phyloP scores from a whole-genome alignment of 2,329 filamentous ascomycete genomes.

The Elsinoe arachidis region DNA sequence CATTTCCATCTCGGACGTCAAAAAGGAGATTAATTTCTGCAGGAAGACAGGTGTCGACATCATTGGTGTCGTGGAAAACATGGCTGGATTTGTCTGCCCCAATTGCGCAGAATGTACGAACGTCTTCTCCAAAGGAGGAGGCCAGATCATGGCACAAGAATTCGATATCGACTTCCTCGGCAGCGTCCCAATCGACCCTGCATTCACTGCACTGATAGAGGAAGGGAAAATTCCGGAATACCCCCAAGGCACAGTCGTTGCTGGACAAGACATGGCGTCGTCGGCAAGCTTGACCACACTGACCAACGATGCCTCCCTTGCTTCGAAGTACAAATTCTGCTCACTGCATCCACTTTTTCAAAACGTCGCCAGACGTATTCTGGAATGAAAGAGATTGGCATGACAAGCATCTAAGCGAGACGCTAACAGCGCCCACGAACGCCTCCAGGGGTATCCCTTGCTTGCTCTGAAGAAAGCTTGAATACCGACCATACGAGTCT shows the following conservation, averaged over 20 bases:
- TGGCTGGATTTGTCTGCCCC: conserved; percentile 82
- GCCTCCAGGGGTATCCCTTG: neutral
- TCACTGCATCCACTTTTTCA: conserved; percentile 62
- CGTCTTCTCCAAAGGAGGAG: conserved; percentile 86
- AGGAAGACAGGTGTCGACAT: conserved; percentile 70
- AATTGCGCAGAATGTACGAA: conserved; percentile 77
- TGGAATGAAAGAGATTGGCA: neutral
- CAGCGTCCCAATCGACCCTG: conserved; percentile 82
- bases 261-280: conserved; percentile 43
- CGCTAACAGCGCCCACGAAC: neutral
- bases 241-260: conserved; percentile 56
- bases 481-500: neutral
- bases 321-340: conserved; percentile 65
- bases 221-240: conserved; percentile 59
- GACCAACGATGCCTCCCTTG: conserved; percentile 41
- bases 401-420: neutral
- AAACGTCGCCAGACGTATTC: conserved; percentile 42
- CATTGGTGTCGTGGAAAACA: conserved; percentile 91
- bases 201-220: conserved; percentile 82
- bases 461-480: neutral
- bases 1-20: conserved; percentile 84
- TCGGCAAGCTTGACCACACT: neutral
- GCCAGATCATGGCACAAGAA: conserved; percentile 78
- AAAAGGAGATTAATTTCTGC: conserved; percentile 92
- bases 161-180: conserved; percentile 79